Percentiles rank a stretch among this genome's conserved stretches.
Evolutionary conservation across 2,329 filamentous ascomycete species (phyloP).

Genomic region (Fusarium irregulare): DNA sequence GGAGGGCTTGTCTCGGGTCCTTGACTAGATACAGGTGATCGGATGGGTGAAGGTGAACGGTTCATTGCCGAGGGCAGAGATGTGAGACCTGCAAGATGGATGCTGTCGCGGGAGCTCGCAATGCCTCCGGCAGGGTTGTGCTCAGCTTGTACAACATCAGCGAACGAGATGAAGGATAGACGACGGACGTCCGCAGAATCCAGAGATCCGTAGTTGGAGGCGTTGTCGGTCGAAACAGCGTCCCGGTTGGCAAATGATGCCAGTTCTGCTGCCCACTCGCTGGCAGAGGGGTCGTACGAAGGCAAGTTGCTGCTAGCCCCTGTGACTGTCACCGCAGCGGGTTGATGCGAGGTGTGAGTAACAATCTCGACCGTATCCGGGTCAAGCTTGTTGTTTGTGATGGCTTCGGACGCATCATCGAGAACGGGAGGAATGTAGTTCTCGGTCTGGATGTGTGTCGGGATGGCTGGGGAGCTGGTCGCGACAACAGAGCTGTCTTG

Average conservation of each 20-base stretch:
- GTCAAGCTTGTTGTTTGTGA: conserved; percentile 86
- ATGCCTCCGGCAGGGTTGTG: conserved; percentile 69
- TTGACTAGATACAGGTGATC: conserved; percentile 81
- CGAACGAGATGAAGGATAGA: conserved; percentile 95
- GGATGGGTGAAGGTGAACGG: conserved; percentile 82
- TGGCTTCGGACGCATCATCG: conserved; percentile 90
- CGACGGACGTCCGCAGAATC: conserved; percentile 82
- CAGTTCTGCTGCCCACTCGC: conserved; percentile 69
- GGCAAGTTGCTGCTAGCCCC: conserved; percentile 54
- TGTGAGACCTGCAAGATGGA: conserved; percentile 75
- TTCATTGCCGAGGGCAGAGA: conserved; percentile 66
- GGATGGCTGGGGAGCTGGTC: conserved; percentile 86
- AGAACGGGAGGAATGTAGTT: conserved; percentile 93
- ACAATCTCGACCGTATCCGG: conserved; percentile 94
- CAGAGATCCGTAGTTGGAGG: conserved; percentile 80
- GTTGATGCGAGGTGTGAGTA: conserved; percentile 85
- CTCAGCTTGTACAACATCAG: conserved; percentile 90
- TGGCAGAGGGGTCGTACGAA: conserved; percentile 57
- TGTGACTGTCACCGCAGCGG: conserved; percentile 75
- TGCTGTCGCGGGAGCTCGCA: conserved; percentile 72
- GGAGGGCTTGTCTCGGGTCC: conserved; percentile 76
- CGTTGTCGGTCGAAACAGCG: conserved; percentile 65
- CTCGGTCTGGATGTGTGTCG: conserved; percentile 92
- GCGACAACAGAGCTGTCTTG: conserved; percentile 78
- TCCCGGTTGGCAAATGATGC: conserved; percentile 63